A percentile compares a stretch with the other conserved stretches of the same genome.
Conservation (phyloP, 306 rosid species). For the Senna tora region DNA sequence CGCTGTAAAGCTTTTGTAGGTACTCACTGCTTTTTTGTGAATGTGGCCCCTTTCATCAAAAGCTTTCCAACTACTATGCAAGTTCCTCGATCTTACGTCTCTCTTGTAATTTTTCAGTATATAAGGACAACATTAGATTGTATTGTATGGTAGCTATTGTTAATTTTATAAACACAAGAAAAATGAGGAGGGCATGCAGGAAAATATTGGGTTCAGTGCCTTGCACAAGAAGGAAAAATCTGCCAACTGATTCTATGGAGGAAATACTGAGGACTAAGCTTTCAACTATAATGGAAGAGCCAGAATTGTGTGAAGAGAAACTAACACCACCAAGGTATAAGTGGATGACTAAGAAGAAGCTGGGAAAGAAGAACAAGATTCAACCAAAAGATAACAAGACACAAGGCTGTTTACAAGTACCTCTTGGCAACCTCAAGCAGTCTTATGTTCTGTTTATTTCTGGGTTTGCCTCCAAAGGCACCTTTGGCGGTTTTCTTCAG, state of each 20-base stretch:
- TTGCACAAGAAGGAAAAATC: constrained; percentile 54
- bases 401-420: constrained; percentile 46
- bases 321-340: constrained; percentile 45
- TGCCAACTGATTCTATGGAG: constrained; percentile 59
- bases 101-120: background rate
- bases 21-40: constrained; percentile 29
- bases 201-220: constrained; percentile 66
- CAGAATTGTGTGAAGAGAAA: constrained; percentile 59
- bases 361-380: constrained; percentile 52
- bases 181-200: constrained; percentile 66
- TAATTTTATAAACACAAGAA: no score
- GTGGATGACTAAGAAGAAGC: constrained; percentile 52
- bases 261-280: constrained; percentile 74
- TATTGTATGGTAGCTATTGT: no score
- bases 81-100: constrained; percentile 36
- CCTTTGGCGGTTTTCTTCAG: constrained; percentile 60
- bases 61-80: constrained; percentile 64
- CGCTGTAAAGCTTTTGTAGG: constrained; percentile 60
- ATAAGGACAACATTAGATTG: no score
- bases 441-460: constrained; percentile 56
- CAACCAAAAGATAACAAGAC: constrained; percentile 41
- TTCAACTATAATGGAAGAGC: constrained; percentile 71
- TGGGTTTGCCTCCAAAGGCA: constrained; percentile 60
- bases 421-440: constrained; percentile 58
- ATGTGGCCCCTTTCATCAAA: constrained; percentile 52